Evolutionary conservation across 306 rosid genomes (phyloP), one percentile per base, ranked within the genome.

Genomic region (Parietaria judaica): DNA sequence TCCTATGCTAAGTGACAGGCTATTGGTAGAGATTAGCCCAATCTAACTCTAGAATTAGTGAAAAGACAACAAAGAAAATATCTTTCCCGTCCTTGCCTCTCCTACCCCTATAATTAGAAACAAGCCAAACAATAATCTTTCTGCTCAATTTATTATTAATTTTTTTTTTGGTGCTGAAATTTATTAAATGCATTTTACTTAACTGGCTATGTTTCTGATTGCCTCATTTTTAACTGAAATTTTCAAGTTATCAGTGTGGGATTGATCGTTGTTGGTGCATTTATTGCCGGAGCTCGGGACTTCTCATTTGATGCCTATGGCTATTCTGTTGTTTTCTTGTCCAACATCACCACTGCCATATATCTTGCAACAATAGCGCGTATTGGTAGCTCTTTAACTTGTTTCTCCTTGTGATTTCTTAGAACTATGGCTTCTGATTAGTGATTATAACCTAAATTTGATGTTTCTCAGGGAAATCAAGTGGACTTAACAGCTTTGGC

Each of bases 401-500:
- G 51, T 69, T 68, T 60, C 53, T 60, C 66, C 55, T 56, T 36
- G 15, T 46, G 37, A 63, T 58, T 35, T 36, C 41, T 47, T 69
- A 47, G 14, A 46, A 70, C 38, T 54, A 58, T 61, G 54, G 50
- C 73, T 79, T 63, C 71, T 79, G 57, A n/a, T 64, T 51, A 64
- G 69, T 39, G 66, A 36, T 39, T 48, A 60, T 73, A 17, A 36
- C 58, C 47, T 54, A 38, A 43, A 45, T 47, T 55, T 75, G 54
- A 36, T 75, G 64, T 60, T 66, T 78, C 51, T 44, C 86, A 88
- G 98, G 96, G 70, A 92, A 88, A 85, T 81, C 96, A 58, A 85
- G 96, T 72, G 98, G 98, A 58, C 92, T 92, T 54, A 92, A 83
- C 75, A 92, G 98, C 87, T 92, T 85, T 82, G 96, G 96, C 72